These are phyloP conservation scores for Geoglossum cookeanum DNA, from an alignment of 2,329 filamentous ascomycete species.

Conservation along the genomic window DNA sequence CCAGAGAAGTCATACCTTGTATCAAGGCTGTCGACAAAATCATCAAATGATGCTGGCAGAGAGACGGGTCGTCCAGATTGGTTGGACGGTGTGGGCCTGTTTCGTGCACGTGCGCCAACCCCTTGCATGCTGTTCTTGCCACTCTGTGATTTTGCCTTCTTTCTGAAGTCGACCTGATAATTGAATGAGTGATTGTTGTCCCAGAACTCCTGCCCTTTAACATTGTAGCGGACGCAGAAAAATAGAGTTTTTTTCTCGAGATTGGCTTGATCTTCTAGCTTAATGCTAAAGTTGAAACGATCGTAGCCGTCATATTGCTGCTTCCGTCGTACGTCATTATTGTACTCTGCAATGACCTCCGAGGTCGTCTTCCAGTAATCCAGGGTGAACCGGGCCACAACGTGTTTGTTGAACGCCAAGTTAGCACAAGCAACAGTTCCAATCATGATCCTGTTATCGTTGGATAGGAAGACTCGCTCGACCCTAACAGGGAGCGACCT, in stretches of 20 bases:
- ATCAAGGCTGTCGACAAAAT: conserved; percentile 45
- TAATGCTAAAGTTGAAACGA: conserved; percentile 86
- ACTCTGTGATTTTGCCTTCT: conserved; percentile 42
- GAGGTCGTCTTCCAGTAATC: conserved; percentile 99
- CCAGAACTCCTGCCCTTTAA: conserved; percentile 76
- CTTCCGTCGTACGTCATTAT: conserved; percentile 53
- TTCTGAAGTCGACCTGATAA: conserved; percentile 85
- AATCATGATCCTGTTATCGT: conserved; percentile 69
- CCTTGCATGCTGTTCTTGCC: conserved; percentile 13
- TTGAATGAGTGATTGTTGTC: conserved; percentile 80
- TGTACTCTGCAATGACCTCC: conserved; percentile 78
- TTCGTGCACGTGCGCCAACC: conserved; percentile 29
- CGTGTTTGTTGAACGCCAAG: conserved; percentile 69
- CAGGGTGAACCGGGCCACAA: conserved; percentile 85
- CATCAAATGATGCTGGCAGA: conserved; percentile 40
- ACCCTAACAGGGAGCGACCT: conserved; percentile 52
- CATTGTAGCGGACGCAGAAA: conserved; percentile 75
- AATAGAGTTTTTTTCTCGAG: conserved; percentile 84
- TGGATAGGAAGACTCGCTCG: conserved; percentile 71
- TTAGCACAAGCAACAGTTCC: conserved; percentile 76
- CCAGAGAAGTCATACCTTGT: conserved; percentile 26
- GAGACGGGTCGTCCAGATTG: conserved; percentile 29
- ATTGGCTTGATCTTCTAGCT: conserved; percentile 76
- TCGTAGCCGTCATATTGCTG: conserved; percentile 52
- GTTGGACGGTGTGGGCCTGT: conserved; percentile 25